These are phyloP conservation scores for Ogataea pilisensis DNA, from an alignment of 805 yeast genomes.

Conservation along the genomic window DNA sequence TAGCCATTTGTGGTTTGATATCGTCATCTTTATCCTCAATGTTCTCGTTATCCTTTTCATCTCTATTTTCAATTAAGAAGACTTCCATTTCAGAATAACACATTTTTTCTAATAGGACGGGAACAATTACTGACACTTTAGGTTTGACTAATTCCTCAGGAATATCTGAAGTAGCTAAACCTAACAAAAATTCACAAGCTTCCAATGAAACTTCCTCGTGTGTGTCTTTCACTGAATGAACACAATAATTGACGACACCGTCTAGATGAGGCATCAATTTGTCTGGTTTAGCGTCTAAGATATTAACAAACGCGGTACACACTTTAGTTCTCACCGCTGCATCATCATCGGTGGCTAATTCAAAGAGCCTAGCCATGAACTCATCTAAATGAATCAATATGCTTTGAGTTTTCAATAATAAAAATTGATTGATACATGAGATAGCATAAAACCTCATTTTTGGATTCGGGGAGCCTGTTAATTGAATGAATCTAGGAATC, in stretches of 20 bases:
- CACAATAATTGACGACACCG: conserved; percentile 81
- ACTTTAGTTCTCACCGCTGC: conserved; percentile 65
- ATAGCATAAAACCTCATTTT: conserved; percentile 59
- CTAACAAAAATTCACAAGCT: conserved; percentile 87
- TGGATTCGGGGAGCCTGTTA: conserved; percentile 39
- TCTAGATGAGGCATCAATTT: conserved; percentile 72
- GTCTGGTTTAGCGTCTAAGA: conserved; percentile 77
- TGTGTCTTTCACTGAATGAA: conserved; percentile 65
- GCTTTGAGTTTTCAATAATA: conserved; percentile 64
- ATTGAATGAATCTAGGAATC: conserved; percentile 58
- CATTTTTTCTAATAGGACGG: conserved; percentile 75
- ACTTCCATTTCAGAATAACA: conserved; percentile 83
- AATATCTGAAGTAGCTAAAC: conserved; percentile 60
- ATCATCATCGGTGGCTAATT: conserved; percentile 59
- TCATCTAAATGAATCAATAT: conserved; percentile 62
- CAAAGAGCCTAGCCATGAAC: conserved; percentile 60
- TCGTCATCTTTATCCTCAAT: conserved; percentile 85
- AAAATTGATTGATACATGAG: conserved; percentile 71
- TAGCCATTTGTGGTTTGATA: conserved; percentile 76
- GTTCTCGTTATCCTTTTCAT: conserved; percentile 69
- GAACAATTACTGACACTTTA: conserved; percentile 61
- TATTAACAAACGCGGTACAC: conserved; percentile 67
- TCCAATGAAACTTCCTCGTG: conserved; percentile 81
- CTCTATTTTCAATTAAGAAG: conserved; percentile 56
- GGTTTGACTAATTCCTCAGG: conserved; percentile 55